These are phyloP conservation scores for Erysimum cheiranthoides DNA, from an alignment of 345 rosid species.

Conservation along the genomic window DNA sequence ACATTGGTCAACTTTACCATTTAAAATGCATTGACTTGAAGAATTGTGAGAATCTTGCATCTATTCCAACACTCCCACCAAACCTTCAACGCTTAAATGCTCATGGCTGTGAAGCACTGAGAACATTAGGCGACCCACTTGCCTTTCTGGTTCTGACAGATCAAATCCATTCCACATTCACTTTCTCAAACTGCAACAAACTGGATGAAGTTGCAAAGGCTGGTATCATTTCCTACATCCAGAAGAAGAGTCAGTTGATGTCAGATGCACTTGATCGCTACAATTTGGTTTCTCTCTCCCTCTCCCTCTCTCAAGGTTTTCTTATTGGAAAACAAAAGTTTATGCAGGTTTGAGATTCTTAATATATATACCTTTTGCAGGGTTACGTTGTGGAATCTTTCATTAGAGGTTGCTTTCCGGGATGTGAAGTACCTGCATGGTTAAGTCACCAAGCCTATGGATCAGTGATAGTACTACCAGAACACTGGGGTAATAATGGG, in stretches of 20 bases:
- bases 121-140: background rate
- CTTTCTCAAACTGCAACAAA: slow-evolving; percentile 24
- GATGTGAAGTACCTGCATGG: slow-evolving; percentile 29
- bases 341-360: background rate
- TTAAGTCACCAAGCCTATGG: slow-evolving; percentile 18
- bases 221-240: slow-evolving; percentile 15
- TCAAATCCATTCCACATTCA: slow-evolving; percentile 18
- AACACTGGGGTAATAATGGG: slow-evolving; percentile 11
- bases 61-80: slow-evolving; percentile 20
- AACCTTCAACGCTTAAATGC: slow-evolving; percentile 26
- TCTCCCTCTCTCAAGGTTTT: background rate
- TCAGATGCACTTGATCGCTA: background rate
- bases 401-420: slow-evolving; percentile 26
- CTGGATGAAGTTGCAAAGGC: slow-evolving; percentile 18
- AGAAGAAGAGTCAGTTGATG: background rate
- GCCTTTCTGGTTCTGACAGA: background rate
- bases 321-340: background rate
- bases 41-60: background rate
- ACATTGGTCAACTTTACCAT: slow-evolving; percentile 9
- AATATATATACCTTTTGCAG: slow-evolving; percentile 5
- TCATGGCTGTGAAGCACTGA: slow-evolving; percentile 1
- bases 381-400: slow-evolving; percentile 8
- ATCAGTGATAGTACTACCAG: background rate
- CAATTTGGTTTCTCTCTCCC: slow-evolving; percentile 7
- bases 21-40: slow-evolving; percentile 6